Conservation (phyloP, 2,329 filamentous ascomycete species). For the Dactylellina sp. region DNA sequence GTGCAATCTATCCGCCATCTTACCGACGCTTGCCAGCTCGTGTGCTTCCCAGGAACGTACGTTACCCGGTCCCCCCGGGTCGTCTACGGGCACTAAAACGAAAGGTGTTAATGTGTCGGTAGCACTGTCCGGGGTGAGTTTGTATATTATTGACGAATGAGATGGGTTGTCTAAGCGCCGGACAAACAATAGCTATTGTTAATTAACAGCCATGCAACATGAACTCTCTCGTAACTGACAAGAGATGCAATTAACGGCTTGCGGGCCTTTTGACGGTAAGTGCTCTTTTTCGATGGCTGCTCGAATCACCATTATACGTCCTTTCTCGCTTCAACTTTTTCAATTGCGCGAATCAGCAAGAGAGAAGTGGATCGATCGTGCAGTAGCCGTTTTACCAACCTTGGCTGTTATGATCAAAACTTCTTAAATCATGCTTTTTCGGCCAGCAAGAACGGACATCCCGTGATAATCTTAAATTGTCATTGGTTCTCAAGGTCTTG, state of each 20-base stretch:
- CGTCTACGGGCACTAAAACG: no score
- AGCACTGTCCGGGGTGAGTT: no score
- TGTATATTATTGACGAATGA: slow-evolving; percentile 50
- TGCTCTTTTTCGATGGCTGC: slow-evolving; percentile 4
- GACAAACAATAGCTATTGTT: slow-evolving; percentile 41
- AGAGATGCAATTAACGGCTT: slow-evolving; percentile 12
- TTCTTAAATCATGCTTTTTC: slow-evolving; percentile 20
- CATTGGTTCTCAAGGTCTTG: slow-evolving; percentile 34
- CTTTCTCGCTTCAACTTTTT: slow-evolving; percentile 23
- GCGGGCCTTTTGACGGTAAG: slow-evolving; percentile 15
- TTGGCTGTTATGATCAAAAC: background rate
- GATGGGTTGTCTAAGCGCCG: slow-evolving; percentile 27
- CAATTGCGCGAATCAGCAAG: slow-evolving; percentile 29
- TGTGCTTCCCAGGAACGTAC: slow-evolving; percentile 17
- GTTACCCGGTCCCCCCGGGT: no score
- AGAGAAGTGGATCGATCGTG: slow-evolving; percentile 18
- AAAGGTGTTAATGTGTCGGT: no score
- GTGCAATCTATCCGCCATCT: slow-evolving; percentile 55
- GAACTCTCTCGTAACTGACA: background rate
- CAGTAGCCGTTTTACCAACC: slow-evolving; percentile 11
- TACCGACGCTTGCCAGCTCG: slow-evolving; percentile 17
- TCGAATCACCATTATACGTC: slow-evolving; percentile 33
- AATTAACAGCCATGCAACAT: background rate
- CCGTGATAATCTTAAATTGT: slow-evolving; percentile 20
- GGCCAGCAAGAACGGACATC: slow-evolving; percentile 37